phyloP scores from a whole-genome alignment of 2,329 filamentous ascomycete species.

The Cercospora sojina region DNA sequence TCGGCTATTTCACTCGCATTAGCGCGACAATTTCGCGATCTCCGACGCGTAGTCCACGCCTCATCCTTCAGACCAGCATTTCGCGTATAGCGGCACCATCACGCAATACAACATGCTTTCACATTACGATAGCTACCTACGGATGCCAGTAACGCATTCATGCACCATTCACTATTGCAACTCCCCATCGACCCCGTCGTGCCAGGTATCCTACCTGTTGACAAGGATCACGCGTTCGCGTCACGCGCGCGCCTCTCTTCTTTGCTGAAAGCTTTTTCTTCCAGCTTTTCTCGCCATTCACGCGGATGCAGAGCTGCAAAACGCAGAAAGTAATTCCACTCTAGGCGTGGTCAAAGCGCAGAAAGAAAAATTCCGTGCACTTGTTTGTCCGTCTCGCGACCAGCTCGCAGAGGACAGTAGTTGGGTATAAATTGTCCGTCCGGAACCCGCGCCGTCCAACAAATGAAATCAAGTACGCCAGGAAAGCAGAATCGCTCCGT shows the following conservation, averaged over 20 bases:
- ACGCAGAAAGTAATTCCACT: background rate
- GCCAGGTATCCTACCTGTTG: background rate
- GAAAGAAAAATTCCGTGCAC: slow-evolving; percentile 8
- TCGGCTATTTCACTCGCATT: background rate
- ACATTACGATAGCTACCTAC: slow-evolving; percentile 11
- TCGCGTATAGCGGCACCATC: background rate
- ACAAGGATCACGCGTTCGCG: slow-evolving; percentile 14
- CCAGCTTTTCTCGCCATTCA: slow-evolving; percentile 1
- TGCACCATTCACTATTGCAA: slow-evolving; percentile 1
- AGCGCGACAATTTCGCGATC: slow-evolving; percentile 5
- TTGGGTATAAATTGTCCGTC: slow-evolving; percentile 10
- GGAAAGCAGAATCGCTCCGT: slow-evolving; percentile 9
- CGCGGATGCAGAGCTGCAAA: background rate
- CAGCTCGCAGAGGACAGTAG: slow-evolving; percentile 6
- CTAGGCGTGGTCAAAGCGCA: background rate
- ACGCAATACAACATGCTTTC: background rate
- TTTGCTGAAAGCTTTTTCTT: slow-evolving; percentile 1
- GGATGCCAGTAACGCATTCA: slow-evolving; percentile 1
- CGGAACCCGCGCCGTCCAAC: background rate
- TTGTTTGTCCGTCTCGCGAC: background rate
- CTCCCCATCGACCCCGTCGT: background rate
- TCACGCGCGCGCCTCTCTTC: slow-evolving; percentile 8
- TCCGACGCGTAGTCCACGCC: slow-evolving; percentile 9
- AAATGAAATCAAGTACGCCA: slow-evolving; percentile 6
- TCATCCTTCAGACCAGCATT: slow-evolving; percentile 8